Base-by-base conservation (phyloP, 257 asterid genomes). In the Przewalskia tangutica region DNA sequence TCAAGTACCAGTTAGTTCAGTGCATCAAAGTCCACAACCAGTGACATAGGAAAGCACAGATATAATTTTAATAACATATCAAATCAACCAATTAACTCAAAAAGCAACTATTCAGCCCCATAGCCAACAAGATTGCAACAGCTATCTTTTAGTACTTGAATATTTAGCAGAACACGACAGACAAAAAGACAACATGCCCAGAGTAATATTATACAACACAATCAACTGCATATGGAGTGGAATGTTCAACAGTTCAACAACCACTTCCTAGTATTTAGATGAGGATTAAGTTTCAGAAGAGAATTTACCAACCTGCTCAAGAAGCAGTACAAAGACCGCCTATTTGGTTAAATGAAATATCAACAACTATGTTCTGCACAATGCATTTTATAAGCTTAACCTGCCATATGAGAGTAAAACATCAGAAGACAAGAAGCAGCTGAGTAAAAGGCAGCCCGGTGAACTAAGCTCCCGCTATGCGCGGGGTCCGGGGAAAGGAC, bases 291-390 rank as follows among this genome's bases (percentile, higher is more conserved):
- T 46, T 46, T 71, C 58, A 71, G 58, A 66, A 36, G 40, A 36
- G 76, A 44, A 9, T 18, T 48, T 32, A 51, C 79, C 60, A 77
- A 89, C 92, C 92, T 87, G 86, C 89, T 89, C 92, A 81, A 89
- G 90, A 85, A 89, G 86, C 92, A 84, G 53, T 87, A 82, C 89
- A 87, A 60, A 89, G 88, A 17, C 92, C 92, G n/a, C 92, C 92
- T 66, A 87, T 87, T 82, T 89, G 90, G 84, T 87, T 89, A 58
- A 89, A 83, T 68, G 92, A 87, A 76, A 89, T 87, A 79, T 89
- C 92, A 77, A 89, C 90, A 18, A 89, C 89, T 65, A 86, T 82
- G 84, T 89, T 83, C 77, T 86, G 88, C 60, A 89, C 86, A 77
- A 89, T 87, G 85, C 92, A 89, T 85, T 89, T 89, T 70, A 89